Evolutionary conservation across 768 basidiomycete genomes (phyloP).

Genomic region (Suillus sp.): DNA sequence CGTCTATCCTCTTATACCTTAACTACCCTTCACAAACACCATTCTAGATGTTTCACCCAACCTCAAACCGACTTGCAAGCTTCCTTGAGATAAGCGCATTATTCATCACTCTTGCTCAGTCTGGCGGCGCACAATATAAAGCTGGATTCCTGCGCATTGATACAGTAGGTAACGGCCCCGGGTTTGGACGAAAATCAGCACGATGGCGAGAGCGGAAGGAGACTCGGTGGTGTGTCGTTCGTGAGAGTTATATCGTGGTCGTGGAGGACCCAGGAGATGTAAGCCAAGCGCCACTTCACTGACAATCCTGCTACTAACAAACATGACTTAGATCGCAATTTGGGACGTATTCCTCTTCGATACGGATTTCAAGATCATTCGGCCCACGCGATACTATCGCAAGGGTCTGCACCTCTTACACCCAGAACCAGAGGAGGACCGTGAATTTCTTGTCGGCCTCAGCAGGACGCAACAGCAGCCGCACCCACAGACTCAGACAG

Average conservation of each 20-base stretch:
- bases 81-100: conserved; percentile 94
- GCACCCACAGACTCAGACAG: conserved; percentile 19
- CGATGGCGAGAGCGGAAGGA: conserved; percentile 62
- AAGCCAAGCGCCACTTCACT: conserved; percentile 22
- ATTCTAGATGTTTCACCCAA: conserved; percentile 90
- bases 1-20: conserved; percentile 29
- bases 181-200: conserved; percentile 67
- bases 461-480: conserved; percentile 20
- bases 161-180: conserved; percentile 49
- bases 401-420: conserved; percentile 76
- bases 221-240: conserved; percentile 86
- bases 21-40: conserved; percentile 6
- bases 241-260: conserved; percentile 89
- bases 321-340: conserved; percentile 57
- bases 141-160: conserved; percentile 79
- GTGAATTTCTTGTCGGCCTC: conserved; percentile 25
- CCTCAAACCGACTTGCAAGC: conserved; percentile 83
- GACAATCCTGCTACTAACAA: conserved; percentile 3
- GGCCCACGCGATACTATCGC: conserved; percentile 88
- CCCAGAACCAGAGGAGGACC: conserved; percentile 32
- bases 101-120: conserved; percentile 74
- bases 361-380: conserved; percentile 82
- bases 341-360: conserved; percentile 96
- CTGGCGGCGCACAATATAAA: conserved; percentile 89
- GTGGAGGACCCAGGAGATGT: conserved; percentile 88